Evolutionary conservation across 2,329 filamentous ascomycete species (phyloP).

Genomic region (Claviceps pazoutovae): DNA sequence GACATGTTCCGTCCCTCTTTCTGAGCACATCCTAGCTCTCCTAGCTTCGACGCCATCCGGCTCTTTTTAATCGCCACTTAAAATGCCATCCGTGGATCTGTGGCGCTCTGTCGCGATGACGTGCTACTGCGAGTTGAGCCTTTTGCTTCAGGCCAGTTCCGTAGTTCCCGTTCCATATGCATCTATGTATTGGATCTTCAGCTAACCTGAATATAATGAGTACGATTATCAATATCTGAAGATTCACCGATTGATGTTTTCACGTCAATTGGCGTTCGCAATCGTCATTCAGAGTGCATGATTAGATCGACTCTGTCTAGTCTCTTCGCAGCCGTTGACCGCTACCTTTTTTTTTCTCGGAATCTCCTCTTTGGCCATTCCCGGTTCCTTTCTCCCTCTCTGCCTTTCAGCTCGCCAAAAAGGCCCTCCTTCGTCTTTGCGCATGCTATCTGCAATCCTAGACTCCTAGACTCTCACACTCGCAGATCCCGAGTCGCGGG

Average conservation of each 20-base stretch:
- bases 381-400: neutral
- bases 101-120: constrained; percentile 1
- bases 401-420: neutral
- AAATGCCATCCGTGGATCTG: neutral
- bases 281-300: neutral
- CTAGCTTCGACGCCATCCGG: too few relatives aligned
- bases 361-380: neutral
- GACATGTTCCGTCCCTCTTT: neutral
- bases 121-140: neutral
- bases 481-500: neutral
- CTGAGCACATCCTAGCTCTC: neutral
- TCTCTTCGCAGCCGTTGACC: neutral
- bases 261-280: neutral
- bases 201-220: neutral
- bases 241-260: neutral
- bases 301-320: too few relatives aligned
- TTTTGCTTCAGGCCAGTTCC: neutral
- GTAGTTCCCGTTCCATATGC: neutral
- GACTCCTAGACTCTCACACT: too few relatives aligned
- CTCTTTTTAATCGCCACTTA: neutral
- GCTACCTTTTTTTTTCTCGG: neutral
- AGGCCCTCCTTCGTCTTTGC: neutral
- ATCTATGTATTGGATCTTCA: neutral
- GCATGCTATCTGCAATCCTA: too few relatives aligned
- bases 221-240: neutral